Base-by-base conservation (phyloP, 2,329 filamentous ascomycete species). In the Phyllosticta citriasiana region DNA sequence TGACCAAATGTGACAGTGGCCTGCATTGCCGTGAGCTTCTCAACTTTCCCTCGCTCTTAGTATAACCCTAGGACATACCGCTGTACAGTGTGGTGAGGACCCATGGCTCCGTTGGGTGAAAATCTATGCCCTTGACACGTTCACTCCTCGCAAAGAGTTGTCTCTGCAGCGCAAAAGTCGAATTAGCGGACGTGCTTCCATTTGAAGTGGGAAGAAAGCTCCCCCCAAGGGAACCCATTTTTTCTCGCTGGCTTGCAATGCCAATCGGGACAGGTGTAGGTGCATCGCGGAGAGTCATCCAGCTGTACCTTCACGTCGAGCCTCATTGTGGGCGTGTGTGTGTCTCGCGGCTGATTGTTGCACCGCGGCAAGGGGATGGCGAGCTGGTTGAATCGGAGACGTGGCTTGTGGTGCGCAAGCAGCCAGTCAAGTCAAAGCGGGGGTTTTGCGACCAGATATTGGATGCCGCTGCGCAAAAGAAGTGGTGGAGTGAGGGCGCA, bases 1-100 rank as follows among this genome's bases (percentile, higher is more conserved):
- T 35, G 93, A 97, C 92, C 94, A 97, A 74, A 99, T 97, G 80
- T 97, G 95, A 74, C 96, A 94, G 80, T 97, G 93, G 76, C 94
- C 91, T 91, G 64, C 40, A 33, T 58, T 63, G 16, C 12, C n/a
- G 66, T 74, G 66, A 74, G 72, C 65, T 30, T 30, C 27, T 54
- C 53, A 53, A 60, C 55, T 25, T 50, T 47, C 26, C 55, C 52
- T 53, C 14, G 59, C 61, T 33, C 52, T 27, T 60, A 55, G 22
- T 22, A 16, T 35, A 62, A 57, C 59, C 51, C 22, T 57, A 60
- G 35, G 62, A 64, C 72, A 57, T 85, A 91, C 89, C 91, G 80
- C 90, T 96, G 78, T 99, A 99, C 66, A 99, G 81, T 25, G 94
- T 97, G 33, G 93, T 97, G 71, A 97, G 84, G 65, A 88, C 89